Conservation (phyloP, 495 filamentous ascomycete genomes). For the Xylona heveae region DNA sequence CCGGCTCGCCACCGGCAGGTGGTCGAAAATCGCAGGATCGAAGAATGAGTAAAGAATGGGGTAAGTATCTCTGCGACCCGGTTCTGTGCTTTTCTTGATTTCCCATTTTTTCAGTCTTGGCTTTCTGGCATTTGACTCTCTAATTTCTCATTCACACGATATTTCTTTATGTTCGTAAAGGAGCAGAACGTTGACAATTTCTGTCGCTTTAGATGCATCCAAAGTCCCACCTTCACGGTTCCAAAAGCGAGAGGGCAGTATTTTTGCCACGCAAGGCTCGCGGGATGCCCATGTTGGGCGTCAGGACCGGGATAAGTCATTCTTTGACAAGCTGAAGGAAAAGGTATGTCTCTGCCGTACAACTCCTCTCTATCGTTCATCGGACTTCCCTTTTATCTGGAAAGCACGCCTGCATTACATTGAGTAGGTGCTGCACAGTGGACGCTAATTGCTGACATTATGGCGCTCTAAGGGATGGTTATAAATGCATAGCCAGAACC, state of each 20-base stretch:
- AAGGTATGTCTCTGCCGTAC: no score
- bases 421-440: no score
- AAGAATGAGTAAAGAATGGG: slow-evolving; percentile 18
- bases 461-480: no score
- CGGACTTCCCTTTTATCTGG: no score
- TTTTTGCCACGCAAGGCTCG: slow-evolving; percentile 33
- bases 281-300: slow-evolving; percentile 31
- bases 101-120: no score
- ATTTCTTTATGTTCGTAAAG: background rate
- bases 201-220: slow-evolving; percentile 23
- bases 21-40: no score
- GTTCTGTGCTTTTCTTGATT: background rate
- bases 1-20: slow-evolving; percentile 1
- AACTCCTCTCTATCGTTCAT: no score
- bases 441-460: no score
- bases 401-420: no score
- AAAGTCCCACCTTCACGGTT: slow-evolving; percentile 39
- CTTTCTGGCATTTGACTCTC: no score
- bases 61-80: slow-evolving; percentile 3
- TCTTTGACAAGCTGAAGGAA: slow-evolving; percentile 17
- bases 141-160: background rate
- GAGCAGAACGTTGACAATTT: background rate
- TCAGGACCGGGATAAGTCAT: slow-evolving; percentile 10
- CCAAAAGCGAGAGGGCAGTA: slow-evolving; percentile 40
- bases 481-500: no score